These are phyloP conservation scores for Debaryomyces nepalensis DNA, from an alignment of 1,139 yeast genomes.

Conservation along the genomic window DNA sequence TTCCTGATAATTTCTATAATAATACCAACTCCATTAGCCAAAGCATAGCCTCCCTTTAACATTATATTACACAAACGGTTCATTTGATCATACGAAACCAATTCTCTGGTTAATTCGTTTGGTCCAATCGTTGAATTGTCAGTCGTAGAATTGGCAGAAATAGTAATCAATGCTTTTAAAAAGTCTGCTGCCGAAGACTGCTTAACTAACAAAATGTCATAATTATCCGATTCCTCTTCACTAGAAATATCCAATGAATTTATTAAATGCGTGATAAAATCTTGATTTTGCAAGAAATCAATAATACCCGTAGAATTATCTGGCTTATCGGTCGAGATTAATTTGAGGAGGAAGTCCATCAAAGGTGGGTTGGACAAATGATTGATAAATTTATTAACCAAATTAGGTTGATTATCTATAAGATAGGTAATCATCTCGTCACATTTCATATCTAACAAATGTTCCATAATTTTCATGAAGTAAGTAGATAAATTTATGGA, in stretches of 20 bases:
- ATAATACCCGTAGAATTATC: slow-evolving; percentile 79
- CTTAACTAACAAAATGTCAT: slow-evolving; percentile 50
- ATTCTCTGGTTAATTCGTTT: slow-evolving; percentile 88
- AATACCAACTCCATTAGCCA: slow-evolving; percentile 95
- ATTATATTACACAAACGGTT: slow-evolving; percentile 74
- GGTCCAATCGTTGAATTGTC: slow-evolving; percentile 94
- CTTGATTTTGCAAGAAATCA: slow-evolving; percentile 68
- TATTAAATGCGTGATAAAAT: slow-evolving; percentile 61
- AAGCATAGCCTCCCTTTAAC: slow-evolving; percentile 89
- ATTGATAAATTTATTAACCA: slow-evolving; percentile 72
- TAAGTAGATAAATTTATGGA: slow-evolving; percentile 81
- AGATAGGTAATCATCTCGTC: slow-evolving; percentile 75
- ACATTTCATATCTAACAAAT: slow-evolving; percentile 86
- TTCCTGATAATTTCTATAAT: slow-evolving; percentile 94
- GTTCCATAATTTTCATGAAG: slow-evolving; percentile 94
- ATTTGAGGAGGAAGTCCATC: slow-evolving; percentile 80
- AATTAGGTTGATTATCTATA: slow-evolving; percentile 63
- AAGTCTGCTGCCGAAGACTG: slow-evolving; percentile 55
- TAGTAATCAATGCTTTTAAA: slow-evolving; percentile 52
- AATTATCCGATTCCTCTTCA: slow-evolving; percentile 25
- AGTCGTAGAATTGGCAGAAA: slow-evolving; percentile 73
- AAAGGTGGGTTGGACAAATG: slow-evolving; percentile 85
- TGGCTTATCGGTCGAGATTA: slow-evolving; percentile 79
- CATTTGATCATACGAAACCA: slow-evolving; percentile 74
- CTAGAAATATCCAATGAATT: slow-evolving; percentile 52